Evolutionary conservation across 208 protist genomes (phyloP).

Genomic region (Tritrichomonas foetus): DNA sequence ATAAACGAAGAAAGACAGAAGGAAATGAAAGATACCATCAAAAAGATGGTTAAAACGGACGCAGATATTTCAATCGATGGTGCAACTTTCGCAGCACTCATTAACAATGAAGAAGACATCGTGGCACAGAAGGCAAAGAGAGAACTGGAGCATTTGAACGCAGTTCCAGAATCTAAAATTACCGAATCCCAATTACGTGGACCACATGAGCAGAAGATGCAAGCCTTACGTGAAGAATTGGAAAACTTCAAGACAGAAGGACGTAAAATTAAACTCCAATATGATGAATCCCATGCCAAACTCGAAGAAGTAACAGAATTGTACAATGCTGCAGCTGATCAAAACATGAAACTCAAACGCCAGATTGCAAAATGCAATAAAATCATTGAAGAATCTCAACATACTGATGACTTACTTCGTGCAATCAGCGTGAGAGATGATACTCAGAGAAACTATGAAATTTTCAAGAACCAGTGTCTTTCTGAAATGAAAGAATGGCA

Average conservation of each 20-base stretch:
- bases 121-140: no score
- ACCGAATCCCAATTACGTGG: neutral
- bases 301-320: neutral
- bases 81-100: neutral
- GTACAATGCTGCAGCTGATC: no score
- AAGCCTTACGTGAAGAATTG: neutral
- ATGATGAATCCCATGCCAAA: neutral
- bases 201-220: neutral
- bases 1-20: neutral
- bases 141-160: no score
- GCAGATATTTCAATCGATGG: neutral
- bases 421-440: neutral
- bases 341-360: neutral
- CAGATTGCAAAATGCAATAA: neutral
- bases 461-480: neutral
- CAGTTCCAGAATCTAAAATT: neutral
- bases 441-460: neutral
- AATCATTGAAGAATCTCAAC: neutral
- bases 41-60: neutral
- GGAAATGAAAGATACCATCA: neutral
- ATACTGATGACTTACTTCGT: neutral
- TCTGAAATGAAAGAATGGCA: neutral
- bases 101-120: neutral
- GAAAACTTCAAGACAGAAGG: neutral
- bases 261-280: neutral